Conservation (phyloP, 2,329 filamentous ascomycete species). For the Ophiocordyceps camponoti-saundersi region DNA sequence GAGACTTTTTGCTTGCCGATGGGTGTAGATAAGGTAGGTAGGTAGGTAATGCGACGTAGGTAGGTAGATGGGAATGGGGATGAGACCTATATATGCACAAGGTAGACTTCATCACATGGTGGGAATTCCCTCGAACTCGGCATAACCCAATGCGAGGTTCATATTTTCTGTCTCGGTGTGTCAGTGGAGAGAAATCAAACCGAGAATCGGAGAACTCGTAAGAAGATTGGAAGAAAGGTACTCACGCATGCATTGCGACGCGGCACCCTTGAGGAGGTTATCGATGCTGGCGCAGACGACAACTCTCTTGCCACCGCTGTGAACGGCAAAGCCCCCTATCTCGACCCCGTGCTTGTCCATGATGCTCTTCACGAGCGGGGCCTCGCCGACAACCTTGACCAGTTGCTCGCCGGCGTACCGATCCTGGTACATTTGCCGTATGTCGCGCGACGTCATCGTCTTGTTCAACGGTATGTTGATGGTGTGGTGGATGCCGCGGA, state of each 20-base stretch:
- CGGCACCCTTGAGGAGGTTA: slow-evolving; percentile 83
- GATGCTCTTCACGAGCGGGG: slow-evolving; percentile 73
- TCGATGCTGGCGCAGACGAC: slow-evolving; percentile 87
- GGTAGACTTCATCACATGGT: too few species aligned
- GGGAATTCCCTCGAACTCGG: slow-evolving; percentile 78
- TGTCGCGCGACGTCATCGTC: slow-evolving; percentile 77
- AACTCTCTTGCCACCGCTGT: slow-evolving; percentile 74
- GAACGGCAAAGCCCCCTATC: slow-evolving; percentile 89
- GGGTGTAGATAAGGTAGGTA: not conserved
- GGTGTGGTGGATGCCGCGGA: slow-evolving; percentile 85
- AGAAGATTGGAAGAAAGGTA: slow-evolving; percentile 10
- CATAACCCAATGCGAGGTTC: slow-evolving; percentile 80
- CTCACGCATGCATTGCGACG: slow-evolving; percentile 81
- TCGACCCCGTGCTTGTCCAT: slow-evolving; percentile 75
- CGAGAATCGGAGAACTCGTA: too few species aligned
- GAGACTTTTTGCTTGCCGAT: not conserved
- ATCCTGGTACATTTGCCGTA: slow-evolving; percentile 89
- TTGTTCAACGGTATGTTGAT: slow-evolving; percentile 79
- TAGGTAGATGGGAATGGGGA: not conserved
- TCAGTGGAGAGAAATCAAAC: slow-evolving; percentile 1
- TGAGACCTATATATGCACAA: too few species aligned
- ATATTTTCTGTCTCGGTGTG: slow-evolving; percentile 67
- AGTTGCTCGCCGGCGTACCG: slow-evolving; percentile 91
- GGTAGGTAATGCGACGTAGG: not conserved
- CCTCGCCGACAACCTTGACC: slow-evolving; percentile 79